Base-by-base conservation (phyloP, 129 eudicot species). In the Chrysanthemum lavandulifolium region DNA sequence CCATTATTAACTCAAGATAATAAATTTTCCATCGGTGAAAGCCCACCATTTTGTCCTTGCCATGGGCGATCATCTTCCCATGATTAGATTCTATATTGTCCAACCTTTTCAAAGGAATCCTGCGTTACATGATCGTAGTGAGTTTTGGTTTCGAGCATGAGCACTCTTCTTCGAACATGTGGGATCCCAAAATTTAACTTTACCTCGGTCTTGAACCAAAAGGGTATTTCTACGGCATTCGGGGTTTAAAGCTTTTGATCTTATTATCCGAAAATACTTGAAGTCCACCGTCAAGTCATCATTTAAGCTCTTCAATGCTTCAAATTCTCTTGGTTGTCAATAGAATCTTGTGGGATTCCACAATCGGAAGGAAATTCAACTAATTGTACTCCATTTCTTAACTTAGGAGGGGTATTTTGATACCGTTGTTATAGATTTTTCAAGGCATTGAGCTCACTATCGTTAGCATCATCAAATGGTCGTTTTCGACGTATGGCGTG, bases 161-260 rank as follows among this genome's bases (percentile, higher is more conserved):
- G 40, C 57, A 48, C 14, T 49, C 5, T 60, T 67, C 13, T 68
- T 51, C 6, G 18, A 13, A 45, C 53, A 27, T 1, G 11, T 13
- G 10, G 69, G 69, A 58, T 62, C 80, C 29, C 61, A 52, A 53
- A 6, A 65, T 56, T 65, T 70, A 15, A 59, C 77, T 9, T 61
- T 63, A 18, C 53, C 4, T 31, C 0, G 73, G 49, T 50, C 66
- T 72, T 57, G 31, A 14, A 47, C 15, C 63, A 9, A 19, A 18
- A 61, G 18, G 14, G 57, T 0, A 5, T 29, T 48, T 7, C 13
- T 27, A 4, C 61, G 55, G 10, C 10, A 27, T 48, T 59, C 61
- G 61, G 9, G 4, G 63, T 2, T 33, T 31, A 15, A 19, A 27
- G 4, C 74, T 50, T 29, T 69, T 61, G n/a, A 67, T 13, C 15